Evolutionary conservation across 2,329 filamentous ascomycete genomes (phyloP).

Genomic region (Stagonosporopsis rhizophila): DNA sequence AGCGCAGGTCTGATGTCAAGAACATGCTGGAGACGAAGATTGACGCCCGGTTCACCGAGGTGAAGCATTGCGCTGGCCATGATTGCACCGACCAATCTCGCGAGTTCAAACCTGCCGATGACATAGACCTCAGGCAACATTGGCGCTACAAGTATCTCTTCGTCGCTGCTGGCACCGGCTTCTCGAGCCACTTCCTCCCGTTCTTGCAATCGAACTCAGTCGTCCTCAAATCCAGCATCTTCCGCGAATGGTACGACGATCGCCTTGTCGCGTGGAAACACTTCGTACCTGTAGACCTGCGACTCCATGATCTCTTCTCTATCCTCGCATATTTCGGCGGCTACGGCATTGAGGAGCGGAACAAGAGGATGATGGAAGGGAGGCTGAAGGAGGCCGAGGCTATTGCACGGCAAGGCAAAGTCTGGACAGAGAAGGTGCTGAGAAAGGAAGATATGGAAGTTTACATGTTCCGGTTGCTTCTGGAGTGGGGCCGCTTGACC

Average conservation of each 20-base stretch:
- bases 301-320: slow-evolving; percentile 76
- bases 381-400: slow-evolving; percentile 38
- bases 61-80: slow-evolving; percentile 61
- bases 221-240: slow-evolving; percentile 75
- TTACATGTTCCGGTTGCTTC: slow-evolving; percentile 77
- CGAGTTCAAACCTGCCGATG: slow-evolving; percentile 59
- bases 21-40: slow-evolving; percentile 56
- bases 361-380: slow-evolving; percentile 38
- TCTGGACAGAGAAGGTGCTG: slow-evolving; percentile 46
- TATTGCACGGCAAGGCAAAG: slow-evolving; percentile 43
- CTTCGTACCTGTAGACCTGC: slow-evolving; percentile 78
- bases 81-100: slow-evolving; percentile 61
- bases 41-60: slow-evolving; percentile 65
- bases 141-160: slow-evolving; percentile 75
- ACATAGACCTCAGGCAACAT: slow-evolving; percentile 62
- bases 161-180: slow-evolving; percentile 72
- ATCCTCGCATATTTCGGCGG: slow-evolving; percentile 73
- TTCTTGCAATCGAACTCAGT: slow-evolving; percentile 71
- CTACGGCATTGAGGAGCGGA: slow-evolving; percentile 33
- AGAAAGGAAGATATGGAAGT: slow-evolving; percentile 72
- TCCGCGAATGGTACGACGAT: slow-evolving; percentile 80
- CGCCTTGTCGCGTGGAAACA: slow-evolving; percentile 79
- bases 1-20: slow-evolving; percentile 63
- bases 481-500: slow-evolving; percentile 67
- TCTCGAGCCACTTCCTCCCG: slow-evolving; percentile 69